Percentiles rank a stretch among this genome's conserved stretches.
Conservation (phyloP, 2,329 filamentous ascomycete species). For the Amauroascus niger region DNA sequence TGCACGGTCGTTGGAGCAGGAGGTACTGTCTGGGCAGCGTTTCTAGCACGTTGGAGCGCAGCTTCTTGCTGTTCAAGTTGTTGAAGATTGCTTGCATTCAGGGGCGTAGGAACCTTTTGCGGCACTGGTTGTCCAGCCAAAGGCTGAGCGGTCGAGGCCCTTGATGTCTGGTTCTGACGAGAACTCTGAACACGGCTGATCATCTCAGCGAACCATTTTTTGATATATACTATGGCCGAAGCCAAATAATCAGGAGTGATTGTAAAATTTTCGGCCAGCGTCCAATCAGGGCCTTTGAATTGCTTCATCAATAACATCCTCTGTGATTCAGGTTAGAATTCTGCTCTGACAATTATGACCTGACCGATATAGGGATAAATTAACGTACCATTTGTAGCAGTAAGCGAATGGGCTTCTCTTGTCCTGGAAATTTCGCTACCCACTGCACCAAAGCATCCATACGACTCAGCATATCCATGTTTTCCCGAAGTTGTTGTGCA, state of each 20-base stretch:
- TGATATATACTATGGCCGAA: slow-evolving; percentile 31
- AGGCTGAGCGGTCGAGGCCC: slow-evolving; percentile 19
- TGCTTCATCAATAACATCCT: slow-evolving; percentile 40
- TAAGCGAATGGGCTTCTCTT: slow-evolving; percentile 32
- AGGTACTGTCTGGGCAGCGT: slow-evolving; percentile 30
- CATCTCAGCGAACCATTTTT: slow-evolving; percentile 35
- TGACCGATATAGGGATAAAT: slow-evolving; percentile 13
- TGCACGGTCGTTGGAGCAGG: slow-evolving; percentile 43
- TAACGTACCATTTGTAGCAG: slow-evolving; percentile 32
- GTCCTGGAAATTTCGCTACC: slow-evolving; percentile 31
- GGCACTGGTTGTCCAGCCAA: slow-evolving; percentile 19
- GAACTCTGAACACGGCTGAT: slow-evolving; percentile 25
- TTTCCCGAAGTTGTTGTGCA: slow-evolving; percentile 34
- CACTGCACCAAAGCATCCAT: slow-evolving; percentile 36
- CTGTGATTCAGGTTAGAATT: slow-evolving; percentile 20
- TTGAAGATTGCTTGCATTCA: slow-evolving; percentile 41
- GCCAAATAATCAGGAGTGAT: slow-evolving; percentile 34
- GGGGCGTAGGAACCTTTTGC: slow-evolving; percentile 25
- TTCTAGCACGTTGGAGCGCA: slow-evolving; percentile 31
- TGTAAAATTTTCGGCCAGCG: slow-evolving; percentile 38
- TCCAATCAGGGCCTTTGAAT: slow-evolving; percentile 36
- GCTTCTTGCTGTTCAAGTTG: slow-evolving; percentile 39
- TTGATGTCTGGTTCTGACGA: slow-evolving; percentile 17
- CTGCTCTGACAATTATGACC: slow-evolving; percentile 5
- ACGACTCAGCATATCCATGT: slow-evolving; percentile 34